phyloP scores from a whole-genome alignment of 2,329 filamentous ascomycete genomes.

The Epichloe gansuensis region DNA sequence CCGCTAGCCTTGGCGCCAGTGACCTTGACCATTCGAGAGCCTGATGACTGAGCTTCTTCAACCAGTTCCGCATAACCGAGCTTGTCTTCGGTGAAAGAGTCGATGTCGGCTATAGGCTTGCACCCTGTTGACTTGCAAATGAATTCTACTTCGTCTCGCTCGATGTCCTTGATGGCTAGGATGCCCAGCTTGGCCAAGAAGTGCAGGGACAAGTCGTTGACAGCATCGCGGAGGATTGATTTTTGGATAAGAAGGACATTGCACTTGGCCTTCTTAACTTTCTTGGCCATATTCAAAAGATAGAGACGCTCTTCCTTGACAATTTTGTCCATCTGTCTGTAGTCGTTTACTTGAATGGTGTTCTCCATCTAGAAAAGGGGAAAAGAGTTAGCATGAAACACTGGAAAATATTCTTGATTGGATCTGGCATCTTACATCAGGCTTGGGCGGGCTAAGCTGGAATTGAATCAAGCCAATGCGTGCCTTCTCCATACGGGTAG shows the following conservation, averaged over 20 bases:
- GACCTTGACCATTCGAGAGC: conserved; percentile 87
- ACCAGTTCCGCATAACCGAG: conserved; percentile 86
- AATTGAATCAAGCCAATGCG: conserved; percentile 96
- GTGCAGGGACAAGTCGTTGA: conserved; percentile 94
- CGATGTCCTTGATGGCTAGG: conserved; percentile 90
- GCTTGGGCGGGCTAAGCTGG: conserved; percentile 95
- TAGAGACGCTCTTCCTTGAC: conserved; percentile 98
- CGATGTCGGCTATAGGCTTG: conserved; percentile 96
- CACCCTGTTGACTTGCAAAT: conserved; percentile 98
- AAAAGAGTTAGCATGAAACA: neutral
- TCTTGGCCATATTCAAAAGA: conserved; percentile 97
- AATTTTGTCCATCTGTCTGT: conserved; percentile 99
- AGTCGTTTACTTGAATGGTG: conserved; percentile 97
- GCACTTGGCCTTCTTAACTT: conserved; percentile 99
- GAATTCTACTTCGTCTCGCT: conserved; percentile 97
- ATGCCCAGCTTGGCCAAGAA: conserved; percentile 97
- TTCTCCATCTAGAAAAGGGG: conserved; percentile 70
- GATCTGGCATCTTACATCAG: conserved; percentile 53
- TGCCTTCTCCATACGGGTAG: conserved; percentile 90
- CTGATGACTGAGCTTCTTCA: conserved; percentile 78
- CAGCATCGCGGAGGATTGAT: conserved; percentile 91
- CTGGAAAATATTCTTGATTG: neutral
- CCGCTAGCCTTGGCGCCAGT: conserved; percentile 74
- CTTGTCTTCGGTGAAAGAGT: conserved; percentile 98
- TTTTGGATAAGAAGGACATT: conserved; percentile 98